Conservation (phyloP, 2,329 filamentous ascomycete genomes). For the Aureobasidium sp. region DNA sequence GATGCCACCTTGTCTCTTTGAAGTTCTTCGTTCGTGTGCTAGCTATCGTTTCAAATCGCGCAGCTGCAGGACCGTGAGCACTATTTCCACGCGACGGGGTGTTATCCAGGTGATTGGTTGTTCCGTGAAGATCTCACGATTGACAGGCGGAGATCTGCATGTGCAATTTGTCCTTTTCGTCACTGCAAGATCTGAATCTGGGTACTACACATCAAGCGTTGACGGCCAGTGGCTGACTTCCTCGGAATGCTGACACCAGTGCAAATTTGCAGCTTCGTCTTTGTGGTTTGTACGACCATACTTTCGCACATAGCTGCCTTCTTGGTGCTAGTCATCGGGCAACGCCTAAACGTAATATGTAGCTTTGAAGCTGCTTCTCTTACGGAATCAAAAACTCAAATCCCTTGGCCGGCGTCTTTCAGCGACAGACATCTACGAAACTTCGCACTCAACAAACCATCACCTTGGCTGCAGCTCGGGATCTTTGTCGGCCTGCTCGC, state of each 20-base stretch:
- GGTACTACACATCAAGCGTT: background rate
- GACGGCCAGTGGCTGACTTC: background rate
- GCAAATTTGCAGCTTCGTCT: background rate
- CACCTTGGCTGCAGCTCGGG: background rate
- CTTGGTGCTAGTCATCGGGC: background rate
- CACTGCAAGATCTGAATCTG: slow-evolving; percentile 1
- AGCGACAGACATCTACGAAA: background rate
- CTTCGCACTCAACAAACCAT: background rate
- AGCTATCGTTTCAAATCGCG: background rate
- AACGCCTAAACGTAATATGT: background rate
- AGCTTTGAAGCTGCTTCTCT: background rate
- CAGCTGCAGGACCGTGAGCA: background rate
- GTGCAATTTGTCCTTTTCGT: slow-evolving; percentile 10
- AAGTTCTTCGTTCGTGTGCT: background rate
- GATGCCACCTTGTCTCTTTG: background rate
- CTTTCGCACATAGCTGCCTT: background rate
- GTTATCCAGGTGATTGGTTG: background rate
- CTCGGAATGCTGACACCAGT: background rate
- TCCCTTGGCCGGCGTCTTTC: background rate
- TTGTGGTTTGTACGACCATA: background rate
- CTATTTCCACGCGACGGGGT: background rate
- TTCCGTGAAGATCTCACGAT: slow-evolving; percentile 14
- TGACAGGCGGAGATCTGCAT: slow-evolving; percentile 15
- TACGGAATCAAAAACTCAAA: background rate
- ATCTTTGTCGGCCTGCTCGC: background rate